Conservation (phyloP, 768 basidiomycete species). For the Dacryopinax primogenitus region DNA sequence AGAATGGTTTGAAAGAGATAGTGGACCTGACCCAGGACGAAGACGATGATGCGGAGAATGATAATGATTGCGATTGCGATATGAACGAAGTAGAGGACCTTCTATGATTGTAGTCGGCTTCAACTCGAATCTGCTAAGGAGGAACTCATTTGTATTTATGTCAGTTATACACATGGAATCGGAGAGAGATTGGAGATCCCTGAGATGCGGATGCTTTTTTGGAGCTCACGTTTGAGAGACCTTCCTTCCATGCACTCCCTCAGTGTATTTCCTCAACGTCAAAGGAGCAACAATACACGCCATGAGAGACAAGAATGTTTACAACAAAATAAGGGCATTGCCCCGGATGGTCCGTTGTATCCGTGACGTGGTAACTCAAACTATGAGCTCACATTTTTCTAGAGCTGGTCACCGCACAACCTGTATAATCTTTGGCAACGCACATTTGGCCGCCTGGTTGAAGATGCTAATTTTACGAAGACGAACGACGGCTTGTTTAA, state of each 20-base stretch:
- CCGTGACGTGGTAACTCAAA: no score
- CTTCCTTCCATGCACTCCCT: background rate
- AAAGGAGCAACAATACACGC: background rate
- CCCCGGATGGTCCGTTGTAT: slow-evolving; percentile 57
- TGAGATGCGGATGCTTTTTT: background rate
- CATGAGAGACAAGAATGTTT: slow-evolving; percentile 41
- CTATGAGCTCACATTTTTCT: no score
- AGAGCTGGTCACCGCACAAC: slow-evolving; percentile 86
- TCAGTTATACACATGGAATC: no score
- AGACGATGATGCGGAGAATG: background rate
- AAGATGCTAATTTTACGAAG: slow-evolving; percentile 46
- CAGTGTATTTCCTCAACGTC: background rate
- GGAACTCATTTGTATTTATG: no score
- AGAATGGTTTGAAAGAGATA: background rate
- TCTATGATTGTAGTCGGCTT: no score
- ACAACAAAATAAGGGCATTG: slow-evolving; percentile 40
- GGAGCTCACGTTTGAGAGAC: background rate
- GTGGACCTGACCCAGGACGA: background rate
- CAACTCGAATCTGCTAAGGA: no score
- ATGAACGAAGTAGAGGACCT: no score
- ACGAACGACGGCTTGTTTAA: slow-evolving; percentile 62
- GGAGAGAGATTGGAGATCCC: no score
- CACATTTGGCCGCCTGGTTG: slow-evolving; percentile 37
- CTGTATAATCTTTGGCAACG: slow-evolving; percentile 82
- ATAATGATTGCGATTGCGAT: background rate